These are phyloP conservation scores for Trichoderma sp. DNA, from an alignment of 2,329 filamentous ascomycete species.

Conservation along the genomic window DNA sequence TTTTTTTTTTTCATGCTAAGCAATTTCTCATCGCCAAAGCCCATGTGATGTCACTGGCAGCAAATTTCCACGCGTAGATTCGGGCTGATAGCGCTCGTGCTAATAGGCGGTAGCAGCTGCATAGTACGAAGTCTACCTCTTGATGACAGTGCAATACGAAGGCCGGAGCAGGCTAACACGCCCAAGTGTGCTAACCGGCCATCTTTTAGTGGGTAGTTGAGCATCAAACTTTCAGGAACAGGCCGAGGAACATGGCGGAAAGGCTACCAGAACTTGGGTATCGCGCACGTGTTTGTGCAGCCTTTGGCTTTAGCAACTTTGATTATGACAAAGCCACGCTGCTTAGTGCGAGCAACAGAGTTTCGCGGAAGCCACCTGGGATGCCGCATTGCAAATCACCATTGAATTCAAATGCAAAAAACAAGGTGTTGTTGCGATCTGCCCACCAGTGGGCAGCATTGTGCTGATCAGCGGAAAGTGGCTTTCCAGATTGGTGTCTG, in stretches of 20 bases:
- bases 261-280: background rate
- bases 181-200: background rate
- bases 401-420: background rate
- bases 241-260: slow-evolving; percentile 11
- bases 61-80: background rate
- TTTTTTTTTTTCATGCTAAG: background rate
- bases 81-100: background rate
- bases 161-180: background rate
- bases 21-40: background rate
- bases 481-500: background rate
- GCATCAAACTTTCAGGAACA: slow-evolving; percentile 16
- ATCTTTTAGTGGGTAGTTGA: background rate
- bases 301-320: background rate
- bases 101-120: background rate
- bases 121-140: background rate
- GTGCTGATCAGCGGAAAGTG: slow-evolving; percentile 8
- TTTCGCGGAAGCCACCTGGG: background rate
- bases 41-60: background rate
- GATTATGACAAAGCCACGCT: background rate
- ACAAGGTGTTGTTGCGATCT: background rate
- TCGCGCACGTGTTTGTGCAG: slow-evolving; percentile 3
- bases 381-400: background rate
- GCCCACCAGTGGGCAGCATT: background rate
- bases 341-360: slow-evolving; percentile 9
- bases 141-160: background rate